Evolutionary conservation across 1,284 basidiomycete genomes (phyloP), one percentile per base, ranked within the genome.

Genomic region (Leccinum variabile): DNA sequence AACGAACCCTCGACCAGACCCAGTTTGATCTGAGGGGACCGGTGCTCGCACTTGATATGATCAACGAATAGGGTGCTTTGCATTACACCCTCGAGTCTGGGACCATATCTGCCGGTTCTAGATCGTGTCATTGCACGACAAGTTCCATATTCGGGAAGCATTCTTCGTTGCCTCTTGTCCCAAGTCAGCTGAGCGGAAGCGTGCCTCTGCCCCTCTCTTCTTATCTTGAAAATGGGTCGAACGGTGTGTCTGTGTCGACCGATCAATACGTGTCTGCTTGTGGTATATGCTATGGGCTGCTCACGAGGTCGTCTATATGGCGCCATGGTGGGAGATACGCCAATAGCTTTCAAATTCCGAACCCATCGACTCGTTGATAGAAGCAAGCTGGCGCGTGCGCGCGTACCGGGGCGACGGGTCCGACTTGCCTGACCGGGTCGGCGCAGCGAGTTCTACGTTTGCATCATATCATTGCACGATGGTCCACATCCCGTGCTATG

Each of bases 261-360:
- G 41, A 62, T 64, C 50, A 30, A 37, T 32, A n/a, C n/a, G n/a
- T n/a, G n/a, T n/a, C n/a, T n/a, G 7, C 7, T 22, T 22, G 44
- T 11, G 13, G 3, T 11, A 16, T 37, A 28, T 44, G 2, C 0
- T 18, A 44, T 11, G 41, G n/a, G 41, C 41, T 18, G 41, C n/a
- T 44, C 18, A 11, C 14, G 9, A 18, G 41, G 18, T 9, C 18
- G 10, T 18, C 13, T 44, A 44, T 44, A 18, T 44, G 10, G 41
- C 9, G n/a, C 5, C 11, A 8, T 49, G 11, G 39, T 18, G n/a
- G 22, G 14, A 37, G 39, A 50, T 53, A 30, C 32, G 11, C 28
- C 14, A 6, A 11, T 46, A 10, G 44, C 44, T 46, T 46, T 18
- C 44, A 46, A 22, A 11, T 46, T 18, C 44, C 44, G 18, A 18